Evolutionary conservation across 73 alveolate species (phyloP).

Genomic region (Paramecium pentaurelia): DNA sequence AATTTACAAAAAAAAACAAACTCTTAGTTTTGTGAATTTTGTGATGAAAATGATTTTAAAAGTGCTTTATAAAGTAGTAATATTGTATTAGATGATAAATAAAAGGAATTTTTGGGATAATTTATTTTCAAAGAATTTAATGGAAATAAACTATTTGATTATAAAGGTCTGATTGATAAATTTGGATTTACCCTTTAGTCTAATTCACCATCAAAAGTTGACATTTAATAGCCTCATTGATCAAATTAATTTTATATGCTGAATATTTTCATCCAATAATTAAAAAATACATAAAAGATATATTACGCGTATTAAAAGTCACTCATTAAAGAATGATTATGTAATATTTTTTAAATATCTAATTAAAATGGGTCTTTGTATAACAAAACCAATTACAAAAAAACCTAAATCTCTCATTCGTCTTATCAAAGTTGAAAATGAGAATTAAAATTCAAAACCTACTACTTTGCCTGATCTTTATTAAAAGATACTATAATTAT

Average conservation of each 20-base stretch:
- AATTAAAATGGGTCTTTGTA: neutral
- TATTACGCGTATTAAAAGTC: neutral
- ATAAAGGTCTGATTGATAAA: neutral
- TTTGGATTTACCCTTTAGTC: neutral
- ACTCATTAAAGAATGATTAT: neutral
- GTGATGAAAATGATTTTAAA: neutral
- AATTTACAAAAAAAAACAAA: neutral
- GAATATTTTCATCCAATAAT: neutral
- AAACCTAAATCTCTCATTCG: neutral
- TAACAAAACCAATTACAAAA: conserved; percentile 4
- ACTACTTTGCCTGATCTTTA: neutral
- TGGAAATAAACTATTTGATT: neutral
- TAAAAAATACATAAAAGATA: neutral
- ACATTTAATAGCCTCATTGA: neutral
- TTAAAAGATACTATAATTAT: neutral
- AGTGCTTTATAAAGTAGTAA: neutral
- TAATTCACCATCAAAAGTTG: neutral
- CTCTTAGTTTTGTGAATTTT: neutral
- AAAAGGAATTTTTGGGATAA: neutral
- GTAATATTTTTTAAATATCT: neutral
- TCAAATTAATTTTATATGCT: neutral
- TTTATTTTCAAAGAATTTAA: neutral
- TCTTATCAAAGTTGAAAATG: neutral
- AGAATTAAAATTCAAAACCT: neutral
- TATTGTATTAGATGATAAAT: neutral